Base-by-base conservation (phyloP, 352 stramenopile genomes). In the Globisporangium lucens region DNA sequence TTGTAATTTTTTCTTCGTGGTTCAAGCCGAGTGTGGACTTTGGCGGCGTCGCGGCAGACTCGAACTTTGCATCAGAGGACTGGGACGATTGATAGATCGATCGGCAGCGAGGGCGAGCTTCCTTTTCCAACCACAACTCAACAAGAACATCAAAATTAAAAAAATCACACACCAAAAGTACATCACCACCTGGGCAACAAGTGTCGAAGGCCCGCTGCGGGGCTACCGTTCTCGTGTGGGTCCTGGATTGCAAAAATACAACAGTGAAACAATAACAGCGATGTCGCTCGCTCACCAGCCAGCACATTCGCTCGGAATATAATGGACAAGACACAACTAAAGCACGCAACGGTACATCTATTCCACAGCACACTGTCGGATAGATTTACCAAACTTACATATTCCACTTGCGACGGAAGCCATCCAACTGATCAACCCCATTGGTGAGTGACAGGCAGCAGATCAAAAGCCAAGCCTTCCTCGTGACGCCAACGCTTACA, bases 51-150 rank as follows among this genome's bases (percentile, higher is more conserved):
- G 67, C 78, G 1, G 78, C 81, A 1, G 85, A 93, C 61, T 47
- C 83, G 10, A 90, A 90, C 73, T 93, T 90, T 47, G 83, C 73
- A 15, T 73, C 80, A 0, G 85, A 90, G 0, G 82, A 90, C 66
- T 91, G 83, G 83, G 85, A 91, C 71, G 73, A 87, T 56, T 80
- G 49, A 29, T 13, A 4, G 24, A 12, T 29, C 7, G n/a, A 17
- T 49, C 41, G 4, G 41, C 15, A 49, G 20, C 20, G 38, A 15
- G 12, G 12, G 38, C 12, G 12, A 17, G 38, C 8, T 46, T 46
- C 10, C 10, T 46, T 46, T 46, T 46, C 38, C 10, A 46, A 46
- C 3, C 38, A 46, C 13, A 46, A 3, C 2, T 43, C 13, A 13
- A 13, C 36, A 4, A 43, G 22, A 24, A 29, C 20, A 53, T 27